Evolutionary conservation across 306 rosid genomes (phyloP), one percentile per base, ranked within the genome.

Genomic region (Corylus avellana): DNA sequence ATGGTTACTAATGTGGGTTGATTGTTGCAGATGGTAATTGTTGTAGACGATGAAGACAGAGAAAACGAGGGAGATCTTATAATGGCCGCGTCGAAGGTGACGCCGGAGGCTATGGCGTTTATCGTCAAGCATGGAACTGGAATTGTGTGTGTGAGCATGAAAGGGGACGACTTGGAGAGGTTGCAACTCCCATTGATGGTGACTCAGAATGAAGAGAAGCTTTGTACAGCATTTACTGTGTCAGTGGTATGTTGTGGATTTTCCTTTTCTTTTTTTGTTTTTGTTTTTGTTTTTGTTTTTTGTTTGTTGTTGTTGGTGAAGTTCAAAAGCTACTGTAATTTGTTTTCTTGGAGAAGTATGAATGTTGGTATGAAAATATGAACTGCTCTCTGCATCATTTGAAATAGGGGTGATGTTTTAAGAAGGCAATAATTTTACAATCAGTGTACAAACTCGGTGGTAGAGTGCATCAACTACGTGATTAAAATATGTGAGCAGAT

Each of bases 101-200:
- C 83, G 2, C 78, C 88, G 57, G 10, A 85, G 76, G 83, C 85
- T 61, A 70, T 81, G 81, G 81, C 88, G 0, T 81, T 78, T 72
- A 63, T 81, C 81, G 88, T 81, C 68, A 81, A 78, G 80, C 75
- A 81, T 74, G 83, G 85, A 18, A 74, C 88, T 54, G 83, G 85
- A 12, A 81, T 85, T 53, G 88, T 81, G 53, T 85, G 88, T 78
- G 85, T 75, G n/a, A 78, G 83, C 85, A 85, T 85, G 88, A 78
- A 77, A 35, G 88, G 74, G 55, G 78, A 78, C 12, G 83, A 75
- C 83, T 78, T 81, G n/a, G 75, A 74, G 75, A 70, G 88, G 78
- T 49, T 81, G 80, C 46, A 81, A 70, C 85, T 85, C 59, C 85
- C 83, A 1, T 59, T 81, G 81, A 85, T 85, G 83, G 85, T 85